These are phyloP conservation scores for Neofusicoccum umdonicola DNA, from an alignment of 2,329 filamentous ascomycete species.

Conservation along the genomic window DNA sequence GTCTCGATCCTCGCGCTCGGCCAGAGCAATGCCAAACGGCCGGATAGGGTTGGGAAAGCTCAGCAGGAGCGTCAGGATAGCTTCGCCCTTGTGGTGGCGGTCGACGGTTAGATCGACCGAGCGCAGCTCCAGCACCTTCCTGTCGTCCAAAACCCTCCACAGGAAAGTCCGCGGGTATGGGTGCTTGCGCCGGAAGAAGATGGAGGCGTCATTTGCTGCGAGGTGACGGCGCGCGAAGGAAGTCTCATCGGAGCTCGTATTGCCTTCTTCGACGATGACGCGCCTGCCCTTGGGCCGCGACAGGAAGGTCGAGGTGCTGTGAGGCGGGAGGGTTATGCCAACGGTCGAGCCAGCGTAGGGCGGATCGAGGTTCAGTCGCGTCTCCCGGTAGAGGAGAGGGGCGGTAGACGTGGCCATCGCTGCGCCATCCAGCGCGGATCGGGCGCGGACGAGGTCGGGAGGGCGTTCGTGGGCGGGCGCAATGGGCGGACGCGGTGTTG, in stretches of 20 bases:
- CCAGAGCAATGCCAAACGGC: constrained; percentile 75
- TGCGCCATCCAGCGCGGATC: constrained; percentile 54
- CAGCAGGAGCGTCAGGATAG: constrained; percentile 73
- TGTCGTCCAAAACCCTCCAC: constrained; percentile 83
- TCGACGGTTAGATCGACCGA: constrained; percentile 75
- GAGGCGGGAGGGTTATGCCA: constrained; percentile 53
- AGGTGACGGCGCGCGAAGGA: constrained; percentile 71
- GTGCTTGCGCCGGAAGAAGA: constrained; percentile 79
- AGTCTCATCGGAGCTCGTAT: constrained; percentile 62
- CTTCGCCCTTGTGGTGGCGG: constrained; percentile 57
- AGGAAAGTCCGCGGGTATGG: constrained; percentile 80
- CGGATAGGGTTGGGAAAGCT: constrained; percentile 72
- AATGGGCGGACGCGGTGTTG: constrained; percentile 14
- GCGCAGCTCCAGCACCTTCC: constrained; percentile 77
- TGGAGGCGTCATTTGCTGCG: constrained; percentile 68
- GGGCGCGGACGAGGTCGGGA: not conserved
- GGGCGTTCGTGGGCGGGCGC: not conserved
- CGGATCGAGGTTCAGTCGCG: constrained; percentile 77
- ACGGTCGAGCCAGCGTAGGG: constrained; percentile 68
- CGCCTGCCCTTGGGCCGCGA: constrained; percentile 32
- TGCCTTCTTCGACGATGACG: constrained; percentile 36
- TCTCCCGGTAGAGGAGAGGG: constrained; percentile 78
- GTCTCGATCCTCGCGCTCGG: constrained; percentile 76
- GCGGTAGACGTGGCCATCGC: constrained; percentile 64
- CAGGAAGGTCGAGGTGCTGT: constrained; percentile 33